Percentiles rank a stretch among this genome's conserved stretches.
These are phyloP conservation scores for thale cress (Arabidopsis thaliana) DNA, from an alignment of 345 rosid genomes.

Conservation along the genomic window TAIR10.1 NC_003076.8:17623001-17623500, in stretches of 20 bases:
- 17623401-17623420: not conserved
- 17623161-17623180: slow-evolving; percentile 57
- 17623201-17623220: slow-evolving; percentile 71
- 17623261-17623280: slow-evolving; percentile 65
- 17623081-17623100: slow-evolving; percentile 38
- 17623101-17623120: not conserved
- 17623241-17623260: slow-evolving; percentile 88
- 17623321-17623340: slow-evolving; percentile 58
- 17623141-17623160: slow-evolving; percentile 48
- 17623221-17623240: slow-evolving; percentile 76
- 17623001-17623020: slow-evolving; percentile 55
- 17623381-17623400: slow-evolving; percentile 76
- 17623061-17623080: slow-evolving; percentile 90
- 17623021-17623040: slow-evolving; percentile 76
- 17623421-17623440: not conserved
- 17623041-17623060: slow-evolving; percentile 92
- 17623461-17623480: not conserved
- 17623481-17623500: not conserved
- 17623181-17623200: slow-evolving; percentile 63
- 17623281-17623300: slow-evolving; percentile 63
- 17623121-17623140: too few relatives aligned
- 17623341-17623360: slow-evolving; percentile 65
- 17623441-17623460: slow-evolving; percentile 6
- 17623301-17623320: slow-evolving; percentile 62
- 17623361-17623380: slow-evolving; percentile 73